phyloP scores from a whole-genome alignment of 1,284 basidiomycete species.

The Flammula alnicola region DNA sequence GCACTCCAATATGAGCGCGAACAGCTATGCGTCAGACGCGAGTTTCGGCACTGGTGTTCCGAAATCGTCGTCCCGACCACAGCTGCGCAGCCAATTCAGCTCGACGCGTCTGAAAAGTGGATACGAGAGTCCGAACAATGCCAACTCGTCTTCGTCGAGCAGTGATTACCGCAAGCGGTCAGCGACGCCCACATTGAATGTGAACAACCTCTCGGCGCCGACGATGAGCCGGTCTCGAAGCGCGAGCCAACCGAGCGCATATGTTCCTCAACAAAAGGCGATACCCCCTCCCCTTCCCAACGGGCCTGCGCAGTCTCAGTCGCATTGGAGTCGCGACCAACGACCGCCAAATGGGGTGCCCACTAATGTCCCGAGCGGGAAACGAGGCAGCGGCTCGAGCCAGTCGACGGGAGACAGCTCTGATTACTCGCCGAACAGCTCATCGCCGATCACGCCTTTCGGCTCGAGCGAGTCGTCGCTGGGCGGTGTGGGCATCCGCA shows the following conservation, averaged over 20 bases:
- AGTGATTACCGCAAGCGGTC: conserved; percentile 26
- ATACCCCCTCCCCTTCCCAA: conserved; percentile 59
- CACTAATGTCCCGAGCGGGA: conserved; percentile 43
- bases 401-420: conserved; percentile 79
- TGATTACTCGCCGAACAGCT: conserved; percentile 79
- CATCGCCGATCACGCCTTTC: conserved; percentile 82
- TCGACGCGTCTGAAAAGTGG: conserved; percentile 61
- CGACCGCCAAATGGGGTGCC: conserved; percentile 23
- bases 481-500: conserved; percentile 54
- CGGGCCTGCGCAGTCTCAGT: conserved; percentile 46
- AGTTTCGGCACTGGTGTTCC: conserved; percentile 46
- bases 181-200: conserved; percentile 26
- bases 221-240: conserved; percentile 66
- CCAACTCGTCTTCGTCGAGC: conserved; percentile 15
- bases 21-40: conserved; percentile 54
- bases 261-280: conserved; percentile 51
- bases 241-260: conserved; percentile 75
- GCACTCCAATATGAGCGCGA: conserved; percentile 45
- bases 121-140: conserved; percentile 45
- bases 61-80: conserved; percentile 49
- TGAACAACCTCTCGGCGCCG: conserved; percentile 24
- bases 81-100: conserved; percentile 73
- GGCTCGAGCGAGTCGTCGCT: conserved; percentile 84
- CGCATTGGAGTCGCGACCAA: conserved; percentile 54
- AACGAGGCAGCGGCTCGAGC: conserved; percentile 80